A percentile compares a stretch with the other conserved stretches of the same genome.
phyloP scores from a whole-genome alignment of 2,329 filamentous ascomycete genomes.

The Ophiognomonia clavigignenti-juglandacearum region DNA sequence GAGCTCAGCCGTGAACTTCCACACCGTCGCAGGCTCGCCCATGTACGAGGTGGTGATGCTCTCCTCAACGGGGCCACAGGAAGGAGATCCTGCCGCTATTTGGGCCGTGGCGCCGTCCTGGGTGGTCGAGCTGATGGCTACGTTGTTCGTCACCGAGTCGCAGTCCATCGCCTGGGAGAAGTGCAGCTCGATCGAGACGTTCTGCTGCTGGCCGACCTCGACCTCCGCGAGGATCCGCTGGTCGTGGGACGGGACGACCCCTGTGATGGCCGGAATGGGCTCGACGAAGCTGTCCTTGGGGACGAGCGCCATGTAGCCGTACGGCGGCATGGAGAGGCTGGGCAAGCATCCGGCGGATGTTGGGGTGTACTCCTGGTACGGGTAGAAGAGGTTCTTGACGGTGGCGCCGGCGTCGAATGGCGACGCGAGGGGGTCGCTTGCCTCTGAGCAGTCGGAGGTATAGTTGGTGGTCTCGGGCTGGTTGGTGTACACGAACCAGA shows the following conservation, averaged over 20 bases:
- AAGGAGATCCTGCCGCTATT: conserved; percentile 38
- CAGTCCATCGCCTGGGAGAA: conserved; percentile 61
- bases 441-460: conserved; percentile 47
- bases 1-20: conserved; percentile 48
- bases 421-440: conserved; percentile 46
- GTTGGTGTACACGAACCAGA: conserved; percentile 50
- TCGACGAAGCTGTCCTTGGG: conserved; percentile 42
- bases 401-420: conserved; percentile 50
- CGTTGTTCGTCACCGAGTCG: conserved; percentile 41
- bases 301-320: conserved; percentile 57
- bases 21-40: conserved; percentile 49
- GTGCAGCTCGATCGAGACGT: conserved; percentile 31
- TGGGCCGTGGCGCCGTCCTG: conserved; percentile 35
- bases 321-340: conserved; percentile 46
- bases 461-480: conserved; percentile 45
- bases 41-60: conserved; percentile 32
- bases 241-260: conserved; percentile 58
- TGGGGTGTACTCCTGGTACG: conserved; percentile 49
- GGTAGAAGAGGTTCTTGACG: conserved; percentile 60
- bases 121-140: conserved; percentile 50
- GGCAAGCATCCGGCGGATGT: conserved; percentile 51
- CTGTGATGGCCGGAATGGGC: conserved; percentile 54
- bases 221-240: conserved; percentile 20
- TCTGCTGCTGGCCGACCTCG: conserved; percentile 31
- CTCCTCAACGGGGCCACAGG: conserved; percentile 36